Evolutionary conservation across 305 asterid species (phyloP).

Genomic region (Coffea humblotiana): DNA sequence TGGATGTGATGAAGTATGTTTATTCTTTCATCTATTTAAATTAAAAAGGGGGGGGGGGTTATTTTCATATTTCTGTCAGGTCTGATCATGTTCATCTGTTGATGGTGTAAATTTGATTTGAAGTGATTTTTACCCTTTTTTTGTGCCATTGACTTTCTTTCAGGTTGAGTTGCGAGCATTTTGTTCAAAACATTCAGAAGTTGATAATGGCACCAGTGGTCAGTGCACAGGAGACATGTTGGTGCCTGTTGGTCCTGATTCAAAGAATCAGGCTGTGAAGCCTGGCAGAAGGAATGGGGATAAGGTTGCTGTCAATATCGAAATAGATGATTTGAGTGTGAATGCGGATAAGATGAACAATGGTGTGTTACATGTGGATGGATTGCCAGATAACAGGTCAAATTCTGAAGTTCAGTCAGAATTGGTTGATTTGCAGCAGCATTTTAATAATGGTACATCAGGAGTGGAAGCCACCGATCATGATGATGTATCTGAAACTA

Average conservation of each 20-base stretch:
- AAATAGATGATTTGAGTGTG: constrained; percentile 33
- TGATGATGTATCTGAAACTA: constrained; percentile 34
- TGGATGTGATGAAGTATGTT: constrained; percentile 85
- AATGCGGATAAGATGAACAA: constrained; percentile 44
- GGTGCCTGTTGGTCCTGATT: constrained; percentile 47
- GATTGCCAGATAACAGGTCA: constrained; percentile 30
- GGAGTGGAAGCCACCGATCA: constrained; percentile 38
- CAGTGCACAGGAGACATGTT: constrained; percentile 44
- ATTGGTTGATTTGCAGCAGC: constrained; percentile 38
- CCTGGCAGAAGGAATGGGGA: constrained; percentile 38
- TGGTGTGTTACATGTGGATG: constrained; percentile 39
- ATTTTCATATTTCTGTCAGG: background rate
- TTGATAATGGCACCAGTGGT: constrained; percentile 40
- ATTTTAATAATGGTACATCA: constrained; percentile 31
- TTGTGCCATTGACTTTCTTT: constrained; percentile 5
- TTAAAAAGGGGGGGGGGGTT: background rate
- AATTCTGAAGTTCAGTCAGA: constrained; percentile 45
- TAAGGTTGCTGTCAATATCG: constrained; percentile 30
- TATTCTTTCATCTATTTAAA: constrained; percentile 13
- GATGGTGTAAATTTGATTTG: background rate
- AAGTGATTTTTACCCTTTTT: background rate
- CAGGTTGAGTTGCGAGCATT: constrained; percentile 97
- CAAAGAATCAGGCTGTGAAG: constrained; percentile 25
- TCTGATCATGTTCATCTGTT: background rate
- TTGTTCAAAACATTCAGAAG: constrained; percentile 90